Evolutionary conservation across 2,329 filamentous ascomycete species (phyloP).

Genomic region (Phymatotrichopsis omnivora): DNA sequence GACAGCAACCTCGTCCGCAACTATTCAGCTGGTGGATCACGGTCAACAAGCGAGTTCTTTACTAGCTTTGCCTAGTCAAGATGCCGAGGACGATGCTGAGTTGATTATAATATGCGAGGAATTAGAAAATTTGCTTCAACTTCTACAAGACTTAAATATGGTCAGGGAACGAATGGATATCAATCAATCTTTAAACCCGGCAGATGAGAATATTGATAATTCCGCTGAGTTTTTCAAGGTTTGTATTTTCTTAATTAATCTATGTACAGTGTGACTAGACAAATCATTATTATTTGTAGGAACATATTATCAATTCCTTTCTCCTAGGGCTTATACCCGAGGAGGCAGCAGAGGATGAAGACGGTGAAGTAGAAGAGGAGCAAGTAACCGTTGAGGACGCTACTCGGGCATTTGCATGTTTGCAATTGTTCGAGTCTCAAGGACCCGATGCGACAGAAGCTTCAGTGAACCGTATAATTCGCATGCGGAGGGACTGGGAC

Average conservation of each 20-base stretch:
- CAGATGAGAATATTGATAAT: constrained; percentile 1
- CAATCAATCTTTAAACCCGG: background rate
- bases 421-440: constrained; percentile 1
- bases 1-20: background rate
- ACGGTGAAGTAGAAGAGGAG: background rate
- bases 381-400: background rate
- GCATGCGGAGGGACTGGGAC: background rate
- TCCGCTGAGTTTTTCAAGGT: constrained; percentile 2
- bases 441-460: background rate
- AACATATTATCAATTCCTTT: background rate
- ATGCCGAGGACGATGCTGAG: no score
- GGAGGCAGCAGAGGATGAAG: background rate
- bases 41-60: no score
- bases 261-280: no score
- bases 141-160: constrained; percentile 3
- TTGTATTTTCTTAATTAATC: constrained; percentile 2
- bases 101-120: background rate
- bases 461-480: background rate
- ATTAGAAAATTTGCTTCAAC: background rate
- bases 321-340: no score
- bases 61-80: no score
- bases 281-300: constrained; percentile 1
- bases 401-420: background rate
- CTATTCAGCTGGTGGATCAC: no score
- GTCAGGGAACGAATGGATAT: background rate